Conservation (phyloP, 1,139 yeast species). For the Ashbya aceris region DNA sequence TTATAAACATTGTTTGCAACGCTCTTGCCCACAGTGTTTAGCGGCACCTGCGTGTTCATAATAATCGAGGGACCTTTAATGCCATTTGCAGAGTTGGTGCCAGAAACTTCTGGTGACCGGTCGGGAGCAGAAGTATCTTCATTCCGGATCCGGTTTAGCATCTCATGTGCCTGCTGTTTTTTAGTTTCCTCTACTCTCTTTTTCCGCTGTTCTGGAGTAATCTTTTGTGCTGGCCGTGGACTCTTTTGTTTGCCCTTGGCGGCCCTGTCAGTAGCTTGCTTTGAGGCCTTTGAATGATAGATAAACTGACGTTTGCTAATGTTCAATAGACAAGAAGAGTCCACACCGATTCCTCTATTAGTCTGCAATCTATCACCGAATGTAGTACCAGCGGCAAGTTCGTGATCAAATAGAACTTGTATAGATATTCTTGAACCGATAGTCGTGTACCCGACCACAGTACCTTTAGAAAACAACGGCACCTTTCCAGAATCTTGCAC, state of each 20-base stretch:
- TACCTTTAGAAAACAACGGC: constrained; percentile 80
- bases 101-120: constrained; percentile 23
- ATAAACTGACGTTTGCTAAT: constrained; percentile 65
- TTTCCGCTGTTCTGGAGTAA: constrained; percentile 8
- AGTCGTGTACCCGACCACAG: constrained; percentile 73
- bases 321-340: constrained; percentile 74
- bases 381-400: constrained; percentile 72
- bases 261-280: constrained; percentile 23
- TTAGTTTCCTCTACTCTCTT: constrained; percentile 13
- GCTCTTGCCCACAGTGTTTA: constrained; percentile 9
- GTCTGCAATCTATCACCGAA: constrained; percentile 70
- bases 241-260: constrained; percentile 4
- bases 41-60: constrained; percentile 7
- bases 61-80: constrained; percentile 13
- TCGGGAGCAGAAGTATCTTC: constrained; percentile 29
- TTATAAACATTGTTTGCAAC: constrained; percentile 29
- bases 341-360: constrained; percentile 77
- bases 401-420: constrained; percentile 75
- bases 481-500: constrained; percentile 86
- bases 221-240: constrained; percentile 2
- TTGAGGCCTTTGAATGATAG: constrained; percentile 64
- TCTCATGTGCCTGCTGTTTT: constrained; percentile 22
- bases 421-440: constrained; percentile 43
- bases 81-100: constrained; percentile 33
- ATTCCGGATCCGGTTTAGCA: constrained; percentile 22